phyloP scores from a whole-genome alignment of 441 rosid genomes.

The Euphorbia corollata region DNA sequence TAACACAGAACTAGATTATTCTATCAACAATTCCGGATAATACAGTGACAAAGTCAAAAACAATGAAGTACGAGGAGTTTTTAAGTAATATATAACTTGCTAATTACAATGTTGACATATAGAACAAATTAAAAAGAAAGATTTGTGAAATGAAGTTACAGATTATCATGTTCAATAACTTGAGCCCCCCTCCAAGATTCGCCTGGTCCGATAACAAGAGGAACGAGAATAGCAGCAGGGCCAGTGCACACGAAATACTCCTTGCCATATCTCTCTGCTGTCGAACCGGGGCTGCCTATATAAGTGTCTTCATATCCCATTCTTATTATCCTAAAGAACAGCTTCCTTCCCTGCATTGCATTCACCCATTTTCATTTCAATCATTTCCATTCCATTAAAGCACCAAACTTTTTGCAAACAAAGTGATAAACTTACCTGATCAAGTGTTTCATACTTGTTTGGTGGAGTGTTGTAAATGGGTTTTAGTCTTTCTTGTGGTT shows the following conservation, averaged over 20 bases:
- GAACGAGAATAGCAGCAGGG: slow-evolving; percentile 69
- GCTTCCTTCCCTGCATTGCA: slow-evolving; percentile 66
- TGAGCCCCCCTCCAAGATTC: slow-evolving; percentile 82
- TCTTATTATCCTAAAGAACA: slow-evolving; percentile 70
- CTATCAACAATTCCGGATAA: neutral
- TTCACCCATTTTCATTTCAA: neutral
- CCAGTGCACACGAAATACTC: slow-evolving; percentile 77
- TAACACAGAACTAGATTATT: no score
- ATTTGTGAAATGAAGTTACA: slow-evolving; percentile 31
- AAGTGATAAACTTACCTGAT: slow-evolving; percentile 50
- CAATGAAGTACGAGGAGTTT: neutral
- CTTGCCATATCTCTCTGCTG: slow-evolving; percentile 53
- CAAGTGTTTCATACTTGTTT: slow-evolving; percentile 78
- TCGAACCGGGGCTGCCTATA: slow-evolving; percentile 60
- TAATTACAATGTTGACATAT: slow-evolving; percentile 1
- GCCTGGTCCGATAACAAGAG: slow-evolving; percentile 50
- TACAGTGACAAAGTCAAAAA: neutral
- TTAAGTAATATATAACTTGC: neutral
- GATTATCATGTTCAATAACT: slow-evolving; percentile 83
- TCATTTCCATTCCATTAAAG: neutral
- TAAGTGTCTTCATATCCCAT: slow-evolving; percentile 79
- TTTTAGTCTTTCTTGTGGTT: slow-evolving; percentile 67
- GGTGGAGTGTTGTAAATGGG: slow-evolving; percentile 68
- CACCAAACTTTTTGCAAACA: neutral
- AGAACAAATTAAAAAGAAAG: neutral